Conservation (phyloP, 106 monocot genomes). For the Iris macrosiphon region DNA sequence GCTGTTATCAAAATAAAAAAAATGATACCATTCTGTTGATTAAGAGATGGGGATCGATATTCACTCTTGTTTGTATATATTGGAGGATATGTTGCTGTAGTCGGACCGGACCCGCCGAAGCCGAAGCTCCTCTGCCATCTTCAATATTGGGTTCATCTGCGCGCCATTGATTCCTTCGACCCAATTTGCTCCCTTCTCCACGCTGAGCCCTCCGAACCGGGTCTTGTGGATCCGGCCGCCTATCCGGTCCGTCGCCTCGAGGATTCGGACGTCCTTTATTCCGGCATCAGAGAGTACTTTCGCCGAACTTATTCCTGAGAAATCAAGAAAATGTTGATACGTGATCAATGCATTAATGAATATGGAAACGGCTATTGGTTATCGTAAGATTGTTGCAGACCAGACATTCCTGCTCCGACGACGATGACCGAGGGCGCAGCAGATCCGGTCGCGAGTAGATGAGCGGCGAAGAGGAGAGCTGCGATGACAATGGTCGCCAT, state of each 20-base stretch:
- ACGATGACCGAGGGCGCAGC: slow-evolving; percentile 14
- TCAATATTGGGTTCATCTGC: slow-evolving; percentile 59
- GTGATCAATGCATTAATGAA: neutral
- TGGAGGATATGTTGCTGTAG: slow-evolving; percentile 34
- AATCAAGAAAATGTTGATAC: neutral
- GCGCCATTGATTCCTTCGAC: slow-evolving; percentile 68
- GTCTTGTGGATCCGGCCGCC: slow-evolving; percentile 73
- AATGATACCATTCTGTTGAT: neutral
- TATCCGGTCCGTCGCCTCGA: slow-evolving; percentile 71
- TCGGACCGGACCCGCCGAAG: slow-evolving; percentile 38
- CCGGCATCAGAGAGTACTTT: slow-evolving; percentile 67
- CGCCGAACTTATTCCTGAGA: slow-evolving; percentile 28
- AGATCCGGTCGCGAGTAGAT: neutral
- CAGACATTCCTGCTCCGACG: slow-evolving; percentile 17
- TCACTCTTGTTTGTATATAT: slow-evolving; percentile 35
- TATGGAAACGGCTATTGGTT: too few relatives aligned
- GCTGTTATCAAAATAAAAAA: too few relatives aligned
- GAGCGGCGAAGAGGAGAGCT: neutral
- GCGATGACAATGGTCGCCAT: slow-evolving; percentile 1
- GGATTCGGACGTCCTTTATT: slow-evolving; percentile 41
- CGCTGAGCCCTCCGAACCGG: slow-evolving; percentile 47
- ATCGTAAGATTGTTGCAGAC: neutral
- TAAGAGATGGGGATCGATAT: neutral
- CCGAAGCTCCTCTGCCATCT: slow-evolving; percentile 36
- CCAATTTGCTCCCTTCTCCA: slow-evolving; percentile 87